phyloP scores from a whole-genome alignment of 1,284 basidiomycete genomes.

The Tilletia setariae region DNA sequence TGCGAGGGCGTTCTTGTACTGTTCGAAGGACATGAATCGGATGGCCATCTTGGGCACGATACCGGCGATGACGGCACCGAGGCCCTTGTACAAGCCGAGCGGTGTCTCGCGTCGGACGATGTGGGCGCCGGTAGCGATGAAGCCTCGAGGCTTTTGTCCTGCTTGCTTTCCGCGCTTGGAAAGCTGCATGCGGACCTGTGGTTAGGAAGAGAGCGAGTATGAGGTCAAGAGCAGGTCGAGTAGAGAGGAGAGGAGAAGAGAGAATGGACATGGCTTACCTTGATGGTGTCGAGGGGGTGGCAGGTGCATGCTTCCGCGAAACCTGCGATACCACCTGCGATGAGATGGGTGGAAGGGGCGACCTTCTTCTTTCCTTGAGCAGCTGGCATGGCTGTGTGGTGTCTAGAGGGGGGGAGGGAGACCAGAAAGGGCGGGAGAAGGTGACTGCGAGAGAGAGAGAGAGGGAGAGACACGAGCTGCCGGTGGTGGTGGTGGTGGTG shows the following conservation, averaged over 20 bases:
- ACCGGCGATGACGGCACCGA: conserved; percentile 86
- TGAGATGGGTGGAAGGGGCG: conserved; percentile 51
- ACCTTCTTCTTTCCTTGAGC: conserved; percentile 42
- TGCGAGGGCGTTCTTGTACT: conserved; percentile 80
- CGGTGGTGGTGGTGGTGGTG: background rate
- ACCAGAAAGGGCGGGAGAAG: background rate
- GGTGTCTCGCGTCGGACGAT: conserved; percentile 90
- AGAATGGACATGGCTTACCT: conserved; percentile 60
- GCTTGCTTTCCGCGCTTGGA: conserved; percentile 40
- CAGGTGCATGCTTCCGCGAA: conserved; percentile 54
- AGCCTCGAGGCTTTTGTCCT: conserved; percentile 70
- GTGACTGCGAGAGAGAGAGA: background rate
- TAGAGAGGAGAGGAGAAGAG: background rate
- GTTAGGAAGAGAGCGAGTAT: background rate
- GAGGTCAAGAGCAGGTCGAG: background rate
- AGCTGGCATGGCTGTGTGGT: background rate
- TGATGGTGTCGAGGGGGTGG: conserved; percentile 79
- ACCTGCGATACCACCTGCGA: conserved; percentile 54
- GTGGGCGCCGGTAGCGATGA: conserved; percentile 83
- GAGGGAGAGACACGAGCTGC: background rate
- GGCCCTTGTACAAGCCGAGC: conserved; percentile 93
- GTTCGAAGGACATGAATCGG: conserved; percentile 95
- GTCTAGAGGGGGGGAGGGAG: background rate
- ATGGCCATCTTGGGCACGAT: conserved; percentile 99
- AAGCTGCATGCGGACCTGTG: conserved; percentile 77